Percentiles rank a stretch among this genome's conserved stretches.
Conservation (phyloP, 2,329 filamentous ascomycete genomes). For the Grosmannia huntii region DNA sequence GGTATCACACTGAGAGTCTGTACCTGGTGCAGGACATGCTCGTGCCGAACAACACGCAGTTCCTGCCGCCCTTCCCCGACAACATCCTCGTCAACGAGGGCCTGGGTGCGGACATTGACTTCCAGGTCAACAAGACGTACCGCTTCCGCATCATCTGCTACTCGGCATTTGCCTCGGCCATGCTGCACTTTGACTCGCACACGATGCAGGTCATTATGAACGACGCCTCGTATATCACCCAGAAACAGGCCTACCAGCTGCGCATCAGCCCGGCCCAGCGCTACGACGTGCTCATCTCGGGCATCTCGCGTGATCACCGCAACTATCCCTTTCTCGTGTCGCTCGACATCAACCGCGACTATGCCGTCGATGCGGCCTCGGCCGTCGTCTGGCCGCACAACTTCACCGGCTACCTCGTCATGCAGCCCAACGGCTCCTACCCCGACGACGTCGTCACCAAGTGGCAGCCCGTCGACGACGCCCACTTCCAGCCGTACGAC, state of each 20-base stretch:
- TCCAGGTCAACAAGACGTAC: slow-evolving; percentile 30
- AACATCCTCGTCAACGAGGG: slow-evolving; percentile 31
- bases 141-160: slow-evolving; percentile 34
- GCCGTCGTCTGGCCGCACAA: slow-evolving; percentile 22
- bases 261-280: slow-evolving; percentile 31
- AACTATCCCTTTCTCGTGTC: slow-evolving; percentile 32
- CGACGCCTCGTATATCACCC: slow-evolving; percentile 27
- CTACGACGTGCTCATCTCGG: slow-evolving; percentile 29
- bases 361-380: slow-evolving; percentile 17
- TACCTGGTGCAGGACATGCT: slow-evolving; percentile 27
- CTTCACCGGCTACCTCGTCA: slow-evolving; percentile 30
- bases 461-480: slow-evolving; percentile 48
- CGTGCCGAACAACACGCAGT: slow-evolving; percentile 23
- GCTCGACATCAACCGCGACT: slow-evolving; percentile 31
- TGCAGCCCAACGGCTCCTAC: slow-evolving; percentile 19
- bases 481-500: slow-evolving; percentile 43
- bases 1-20: slow-evolving; percentile 28
- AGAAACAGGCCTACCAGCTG: slow-evolving; percentile 23
- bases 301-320: slow-evolving; percentile 18
- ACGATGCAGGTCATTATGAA: slow-evolving; percentile 32
- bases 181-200: slow-evolving; percentile 30
- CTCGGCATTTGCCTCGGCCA: slow-evolving; percentile 27
- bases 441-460: slow-evolving; percentile 19
- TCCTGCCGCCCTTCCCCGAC: slow-evolving; percentile 28
- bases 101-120: slow-evolving; percentile 20